Evolutionary conservation across 23 red algal genomes (phyloP), one percentile per base, ranked within the genome.

Genomic region (Gracilaria caudata): DNA sequence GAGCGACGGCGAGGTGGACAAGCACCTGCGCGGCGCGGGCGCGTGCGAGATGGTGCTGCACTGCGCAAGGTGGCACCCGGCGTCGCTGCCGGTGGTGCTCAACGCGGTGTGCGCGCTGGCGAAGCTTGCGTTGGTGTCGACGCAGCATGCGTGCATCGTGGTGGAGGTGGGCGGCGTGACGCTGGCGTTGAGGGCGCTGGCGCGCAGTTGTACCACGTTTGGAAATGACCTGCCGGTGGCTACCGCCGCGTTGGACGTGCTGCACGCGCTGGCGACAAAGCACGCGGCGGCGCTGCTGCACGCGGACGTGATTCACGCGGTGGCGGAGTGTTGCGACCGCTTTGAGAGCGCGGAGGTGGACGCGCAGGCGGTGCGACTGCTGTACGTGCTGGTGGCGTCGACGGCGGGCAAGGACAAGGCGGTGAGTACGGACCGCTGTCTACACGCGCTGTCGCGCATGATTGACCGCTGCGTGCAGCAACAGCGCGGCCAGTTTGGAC

Each of bases 11-110:
- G 23, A 6, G 16, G 83, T 77, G 11, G 68, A 87, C 19, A 87
- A 49, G 65, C 45, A 87, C 36, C 68, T 87, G 25, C 60, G 68
- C 34, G 39, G 17, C 35, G 53, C 83, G 4, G 72, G 83, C 38
- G 65, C 68, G 49, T 87, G 83, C 46, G 68, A 87, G 3, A 74
- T 87, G 24, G 47, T 87, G 13, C 68, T 87, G 24, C 72, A 87
- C 51, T 73, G 58, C 39, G 34, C 73, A 5, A 6, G 65, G 6
- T 73, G 65, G 66, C 68, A 87, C 73, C 68, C 83, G 4, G 38
- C 83, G 8, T 11, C 65, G 20, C 13, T 76, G 49, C 65, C 68
- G 14, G 83, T 87, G 6, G 51, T 87, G 34, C 83, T 72, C 24
- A 87, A 78, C 58, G 83, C 68, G 14, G 83, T 66, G 17, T 20